Evolutionary conservation across 495 filamentous ascomycete species (phyloP).

Genomic region (Aspergillus nanangensis): DNA sequence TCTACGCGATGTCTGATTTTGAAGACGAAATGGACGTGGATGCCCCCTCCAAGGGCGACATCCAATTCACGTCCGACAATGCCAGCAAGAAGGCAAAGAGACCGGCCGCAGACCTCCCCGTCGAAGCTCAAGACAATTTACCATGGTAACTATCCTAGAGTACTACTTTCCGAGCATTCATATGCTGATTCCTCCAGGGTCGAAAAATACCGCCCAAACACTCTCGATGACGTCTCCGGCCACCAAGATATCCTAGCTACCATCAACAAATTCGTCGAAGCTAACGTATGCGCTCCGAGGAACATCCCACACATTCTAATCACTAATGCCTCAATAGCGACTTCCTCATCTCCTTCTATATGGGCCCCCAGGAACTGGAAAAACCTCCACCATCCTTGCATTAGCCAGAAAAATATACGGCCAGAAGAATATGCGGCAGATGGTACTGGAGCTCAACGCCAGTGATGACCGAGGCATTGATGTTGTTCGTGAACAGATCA

Average conservation of each 20-base stretch:
- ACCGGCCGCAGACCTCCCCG: slow-evolving; percentile 84
- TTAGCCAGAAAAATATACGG: slow-evolving; percentile 93
- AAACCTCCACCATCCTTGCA: slow-evolving; percentile 91
- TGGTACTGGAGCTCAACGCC: slow-evolving; percentile 96
- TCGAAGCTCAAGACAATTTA: slow-evolving; percentile 89
- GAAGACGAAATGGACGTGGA: slow-evolving; percentile 89
- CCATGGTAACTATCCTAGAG: slow-evolving; percentile 68
- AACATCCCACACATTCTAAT: not conserved
- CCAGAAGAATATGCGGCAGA: slow-evolving; percentile 86
- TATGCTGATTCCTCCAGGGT: slow-evolving; percentile 57
- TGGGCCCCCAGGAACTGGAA: slow-evolving; percentile 93
- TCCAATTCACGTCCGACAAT: slow-evolving; percentile 52
- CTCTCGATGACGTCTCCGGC: slow-evolving; percentile 89
- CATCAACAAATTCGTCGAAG: slow-evolving; percentile 93
- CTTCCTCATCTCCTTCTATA: slow-evolving; percentile 97
- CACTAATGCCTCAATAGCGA: slow-evolving; percentile 39
- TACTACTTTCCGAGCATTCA: not conserved
- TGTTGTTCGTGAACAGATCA: slow-evolving; percentile 97
- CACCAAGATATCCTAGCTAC: slow-evolving; percentile 96
- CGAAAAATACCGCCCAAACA: slow-evolving; percentile 94
- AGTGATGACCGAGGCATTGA: slow-evolving; percentile 98
- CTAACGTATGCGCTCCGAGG: slow-evolving; percentile 68
- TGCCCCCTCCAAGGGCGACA: slow-evolving; percentile 52
- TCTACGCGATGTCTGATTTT: slow-evolving; percentile 71
- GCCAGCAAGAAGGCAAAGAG: slow-evolving; percentile 80